Percentiles rank a stretch among this genome's conserved stretches.
These are phyloP conservation scores for Lotus japonicus DNA, from an alignment of 306 rosid genomes.

Conservation along the genomic window DNA sequence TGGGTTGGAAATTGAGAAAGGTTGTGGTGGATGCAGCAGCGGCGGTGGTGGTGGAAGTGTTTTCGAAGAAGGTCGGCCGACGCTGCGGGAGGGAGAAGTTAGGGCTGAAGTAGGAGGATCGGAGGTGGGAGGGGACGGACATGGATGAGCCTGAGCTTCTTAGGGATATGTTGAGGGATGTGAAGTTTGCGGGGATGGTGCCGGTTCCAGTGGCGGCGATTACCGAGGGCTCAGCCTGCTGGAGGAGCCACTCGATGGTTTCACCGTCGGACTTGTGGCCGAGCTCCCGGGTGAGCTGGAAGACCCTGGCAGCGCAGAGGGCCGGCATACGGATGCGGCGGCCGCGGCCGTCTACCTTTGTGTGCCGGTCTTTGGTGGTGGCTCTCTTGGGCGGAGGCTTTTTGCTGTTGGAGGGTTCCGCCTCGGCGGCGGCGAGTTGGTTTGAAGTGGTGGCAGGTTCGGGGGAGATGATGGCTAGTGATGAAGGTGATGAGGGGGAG, in stretches of 20 bases:
- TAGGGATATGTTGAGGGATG: conserved; percentile 38
- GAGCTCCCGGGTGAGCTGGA: conserved; percentile 35
- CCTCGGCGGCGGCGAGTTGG: conserved; percentile 10
- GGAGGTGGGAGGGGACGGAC: conserved; percentile 65
- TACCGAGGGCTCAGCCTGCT: conserved; percentile 82
- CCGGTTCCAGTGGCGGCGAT: conserved; percentile 96
- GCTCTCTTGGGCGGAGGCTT: conserved; percentile 66
- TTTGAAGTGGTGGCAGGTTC: conserved; percentile 25
- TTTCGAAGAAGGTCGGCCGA: conserved; percentile 24
- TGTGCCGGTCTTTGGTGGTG: conserved; percentile 88
- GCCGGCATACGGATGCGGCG: conserved; percentile 95
- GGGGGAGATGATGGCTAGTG: conserved; percentile 42
- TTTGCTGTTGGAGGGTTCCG: conserved; percentile 46
- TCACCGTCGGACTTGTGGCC: conserved; percentile 31
- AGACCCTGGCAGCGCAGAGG: conserved; percentile 82
- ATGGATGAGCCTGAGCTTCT: conserved; percentile 88
- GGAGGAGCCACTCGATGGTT: conserved; percentile 61
- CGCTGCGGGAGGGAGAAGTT: conserved; percentile 62
- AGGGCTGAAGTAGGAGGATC: conserved; percentile 75
- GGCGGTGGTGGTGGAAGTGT: conserved; percentile 18
- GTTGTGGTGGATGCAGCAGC: not conserved
- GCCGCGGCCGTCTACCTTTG: conserved; percentile 37
- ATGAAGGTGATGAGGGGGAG: conserved; percentile 37
- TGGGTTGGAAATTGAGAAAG: conserved; percentile 64
- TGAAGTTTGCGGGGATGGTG: conserved; percentile 80